Percentiles rank a stretch among this genome's conserved stretches.
phyloP scores from a whole-genome alignment of 495 filamentous ascomycete genomes.

The Hyaloscypha hepaticicola region DNA sequence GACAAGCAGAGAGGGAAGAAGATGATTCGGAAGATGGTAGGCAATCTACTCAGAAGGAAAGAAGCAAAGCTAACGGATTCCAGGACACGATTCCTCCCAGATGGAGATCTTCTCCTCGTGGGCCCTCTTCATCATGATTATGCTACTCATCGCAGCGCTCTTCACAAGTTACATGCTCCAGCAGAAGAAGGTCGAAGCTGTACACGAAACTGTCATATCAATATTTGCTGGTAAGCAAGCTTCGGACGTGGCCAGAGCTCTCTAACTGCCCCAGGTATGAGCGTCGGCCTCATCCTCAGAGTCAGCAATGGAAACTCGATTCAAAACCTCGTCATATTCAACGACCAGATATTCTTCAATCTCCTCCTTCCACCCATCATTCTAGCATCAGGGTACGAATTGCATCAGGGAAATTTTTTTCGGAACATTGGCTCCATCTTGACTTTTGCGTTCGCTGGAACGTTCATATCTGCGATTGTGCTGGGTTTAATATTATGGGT shows the following conservation, averaged over 20 bases:
- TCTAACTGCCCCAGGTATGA: conserved; percentile 68
- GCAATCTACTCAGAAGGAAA: conserved; percentile 13
- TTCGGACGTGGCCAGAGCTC: neutral
- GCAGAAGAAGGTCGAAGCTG: conserved; percentile 90
- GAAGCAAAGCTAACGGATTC: conserved; percentile 19
- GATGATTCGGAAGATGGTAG: conserved; percentile 53
- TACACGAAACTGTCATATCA: conserved; percentile 96
- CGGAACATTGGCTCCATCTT: conserved; percentile 96
- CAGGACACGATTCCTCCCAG: conserved; percentile 52
- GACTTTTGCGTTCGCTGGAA: conserved; percentile 97
- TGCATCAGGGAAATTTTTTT: conserved; percentile 98
- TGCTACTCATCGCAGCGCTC: conserved; percentile 87
- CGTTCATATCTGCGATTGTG: conserved; percentile 94
- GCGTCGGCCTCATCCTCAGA: conserved; percentile 86
- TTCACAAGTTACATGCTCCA: conserved; percentile 97
- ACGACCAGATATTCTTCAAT: conserved; percentile 99
- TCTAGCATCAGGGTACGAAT: conserved; percentile 91
- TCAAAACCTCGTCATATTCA: conserved; percentile 85
- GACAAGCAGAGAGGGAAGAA: conserved; percentile 44
- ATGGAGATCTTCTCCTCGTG: conserved; percentile 94
- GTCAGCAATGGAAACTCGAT: conserved; percentile 76
- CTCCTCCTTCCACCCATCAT: conserved; percentile 96
- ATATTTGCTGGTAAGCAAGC: conserved; percentile 84
- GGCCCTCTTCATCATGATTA: conserved; percentile 94
- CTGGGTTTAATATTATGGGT: conserved; percentile 83